Evolutionary conservation across 441 rosid genomes (phyloP).

Genomic region (Brassica hybrid): DNA sequence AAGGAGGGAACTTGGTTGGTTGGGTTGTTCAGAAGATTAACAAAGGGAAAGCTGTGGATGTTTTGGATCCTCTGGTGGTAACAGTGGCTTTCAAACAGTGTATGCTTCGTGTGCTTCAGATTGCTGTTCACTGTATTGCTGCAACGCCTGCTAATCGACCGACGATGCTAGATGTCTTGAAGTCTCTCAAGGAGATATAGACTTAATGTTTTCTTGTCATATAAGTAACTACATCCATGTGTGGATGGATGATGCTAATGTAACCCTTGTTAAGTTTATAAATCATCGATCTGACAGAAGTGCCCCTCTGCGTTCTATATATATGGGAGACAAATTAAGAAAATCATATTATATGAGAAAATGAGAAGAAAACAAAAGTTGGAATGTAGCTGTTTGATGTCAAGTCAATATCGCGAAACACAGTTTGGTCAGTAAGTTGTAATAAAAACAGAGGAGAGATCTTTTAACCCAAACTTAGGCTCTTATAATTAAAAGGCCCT

Average conservation of each 20-base stretch:
- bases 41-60: conserved; percentile 66
- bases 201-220: conserved; percentile 19
- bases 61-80: conserved; percentile 63
- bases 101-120: conserved; percentile 73
- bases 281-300: conserved; percentile 2
- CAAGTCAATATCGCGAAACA: conserved; percentile 26
- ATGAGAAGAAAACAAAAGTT: not conserved
- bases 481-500: not conserved
- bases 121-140: conserved; percentile 66
- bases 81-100: conserved; percentile 49
- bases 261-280: not conserved
- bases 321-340: not conserved
- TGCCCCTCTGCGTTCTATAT: not conserved
- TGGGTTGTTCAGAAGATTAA: conserved; percentile 81
- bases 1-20: conserved; percentile 94
- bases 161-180: conserved; percentile 71
- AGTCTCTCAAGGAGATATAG: conserved; percentile 56
- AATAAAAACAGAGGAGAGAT: not conserved
- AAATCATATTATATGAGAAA: not conserved
- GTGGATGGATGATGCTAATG: not conserved
- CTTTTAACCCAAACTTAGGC: conserved; percentile 27
- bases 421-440: conserved; percentile 27
- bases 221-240: conserved; percentile 3
- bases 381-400: conserved; percentile 38
- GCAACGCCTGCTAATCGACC: conserved; percentile 83